Percentiles rank a stretch among this genome's conserved stretches.
These are phyloP conservation scores for Xylaria intraflava DNA, from an alignment of 495 filamentous ascomycete species.

Conservation along the genomic window DNA sequence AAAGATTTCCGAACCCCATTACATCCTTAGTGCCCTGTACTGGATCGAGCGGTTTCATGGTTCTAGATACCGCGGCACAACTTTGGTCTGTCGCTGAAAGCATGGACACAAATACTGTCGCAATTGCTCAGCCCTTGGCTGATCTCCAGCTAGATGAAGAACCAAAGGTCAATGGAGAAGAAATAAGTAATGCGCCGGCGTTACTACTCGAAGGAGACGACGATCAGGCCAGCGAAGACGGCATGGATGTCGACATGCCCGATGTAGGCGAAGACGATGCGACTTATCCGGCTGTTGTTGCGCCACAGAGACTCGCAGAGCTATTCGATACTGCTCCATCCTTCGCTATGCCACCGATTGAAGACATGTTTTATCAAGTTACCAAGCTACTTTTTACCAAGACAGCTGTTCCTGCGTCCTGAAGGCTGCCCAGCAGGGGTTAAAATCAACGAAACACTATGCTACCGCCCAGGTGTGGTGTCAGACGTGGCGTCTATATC, in stretches of 20 bases:
- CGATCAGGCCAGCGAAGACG: constrained; percentile 42
- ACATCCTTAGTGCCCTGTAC: constrained; percentile 48
- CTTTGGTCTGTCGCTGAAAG: constrained; percentile 48
- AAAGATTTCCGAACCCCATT: constrained; percentile 42
- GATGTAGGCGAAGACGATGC: constrained; percentile 31
- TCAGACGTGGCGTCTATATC: background rate
- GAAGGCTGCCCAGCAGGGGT: background rate
- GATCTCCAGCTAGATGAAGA: constrained; percentile 40
- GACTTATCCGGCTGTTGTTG: constrained; percentile 46
- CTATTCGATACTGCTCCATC: constrained; percentile 70
- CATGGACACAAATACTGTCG: constrained; percentile 37
- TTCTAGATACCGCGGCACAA: constrained; percentile 53
- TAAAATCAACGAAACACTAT: background rate
- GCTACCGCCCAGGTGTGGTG: background rate
- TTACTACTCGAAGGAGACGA: constrained; percentile 34
- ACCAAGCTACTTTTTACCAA: constrained; percentile 52
- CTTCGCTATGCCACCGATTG: constrained; percentile 69
- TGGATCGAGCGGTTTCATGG: constrained; percentile 52
- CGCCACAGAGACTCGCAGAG: constrained; percentile 58
- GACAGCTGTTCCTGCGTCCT: constrained; percentile 16
- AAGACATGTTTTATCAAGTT: constrained; percentile 71
- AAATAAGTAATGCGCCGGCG: constrained; percentile 4
- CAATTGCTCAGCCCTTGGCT: constrained; percentile 43
- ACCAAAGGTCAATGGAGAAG: constrained; percentile 9
- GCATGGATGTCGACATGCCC: constrained; percentile 35